Evolutionary conservation across 495 filamentous ascomycete species (phyloP).

Genomic region (Immersiella caudata): DNA sequence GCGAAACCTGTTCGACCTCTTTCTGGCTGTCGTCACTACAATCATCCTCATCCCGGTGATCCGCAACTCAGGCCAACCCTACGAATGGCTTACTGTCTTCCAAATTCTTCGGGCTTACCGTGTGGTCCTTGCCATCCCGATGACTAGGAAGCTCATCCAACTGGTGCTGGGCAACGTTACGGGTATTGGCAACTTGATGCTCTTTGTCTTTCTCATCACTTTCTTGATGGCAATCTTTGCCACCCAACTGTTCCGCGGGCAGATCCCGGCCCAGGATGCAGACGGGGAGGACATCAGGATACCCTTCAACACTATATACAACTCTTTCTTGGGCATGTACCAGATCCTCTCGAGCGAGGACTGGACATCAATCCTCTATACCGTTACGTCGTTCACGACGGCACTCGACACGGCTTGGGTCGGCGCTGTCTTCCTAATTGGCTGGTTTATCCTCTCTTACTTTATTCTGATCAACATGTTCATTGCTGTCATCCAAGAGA

Average conservation of each 20-base stretch:
- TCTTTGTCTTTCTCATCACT: constrained; percentile 94
- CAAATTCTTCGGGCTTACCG: constrained; percentile 93
- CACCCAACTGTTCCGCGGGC: constrained; percentile 87
- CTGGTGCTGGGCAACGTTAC: constrained; percentile 89
- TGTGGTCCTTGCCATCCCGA: constrained; percentile 83
- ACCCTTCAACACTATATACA: constrained; percentile 88
- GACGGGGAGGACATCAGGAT: constrained; percentile 61
- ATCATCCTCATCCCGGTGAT: constrained; percentile 87
- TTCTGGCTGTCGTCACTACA: constrained; percentile 75
- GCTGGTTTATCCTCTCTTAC: constrained; percentile 94
- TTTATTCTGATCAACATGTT: constrained; percentile 99
- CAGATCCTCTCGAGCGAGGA: constrained; percentile 96
- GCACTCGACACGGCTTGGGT: constrained; percentile 80
- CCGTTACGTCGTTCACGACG: constrained; percentile 68
- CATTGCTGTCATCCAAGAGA: constrained; percentile 99
- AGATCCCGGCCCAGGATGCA: constrained; percentile 65
- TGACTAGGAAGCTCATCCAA: constrained; percentile 82
- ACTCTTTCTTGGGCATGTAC: constrained; percentile 97
- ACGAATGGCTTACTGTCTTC: constrained; percentile 90
- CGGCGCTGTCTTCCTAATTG: constrained; percentile 85
- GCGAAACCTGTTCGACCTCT: constrained; percentile 78
- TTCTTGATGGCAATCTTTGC: constrained; percentile 94
- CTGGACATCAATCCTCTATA: constrained; percentile 89
- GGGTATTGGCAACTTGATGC: constrained; percentile 90
- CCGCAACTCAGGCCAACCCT: constrained; percentile 71